Percentiles rank a stretch among this genome's conserved stretches.
Evolutionary conservation across 2,329 filamentous ascomycete species (phyloP).

Genomic region (Plenodomus biglobosus): DNA sequence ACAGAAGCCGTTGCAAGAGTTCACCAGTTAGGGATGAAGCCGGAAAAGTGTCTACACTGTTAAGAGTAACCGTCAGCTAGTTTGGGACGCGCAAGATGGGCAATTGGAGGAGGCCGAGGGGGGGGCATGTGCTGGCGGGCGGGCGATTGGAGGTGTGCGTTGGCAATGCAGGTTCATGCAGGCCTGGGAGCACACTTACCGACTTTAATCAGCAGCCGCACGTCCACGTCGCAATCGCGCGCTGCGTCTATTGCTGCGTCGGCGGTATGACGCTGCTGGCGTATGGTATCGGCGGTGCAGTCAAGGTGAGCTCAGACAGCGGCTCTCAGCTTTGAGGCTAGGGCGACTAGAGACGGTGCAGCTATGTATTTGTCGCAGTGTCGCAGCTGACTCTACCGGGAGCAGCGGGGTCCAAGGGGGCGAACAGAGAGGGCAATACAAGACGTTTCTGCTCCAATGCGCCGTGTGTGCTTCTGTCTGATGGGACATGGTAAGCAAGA

Average conservation of each 20-base stretch:
- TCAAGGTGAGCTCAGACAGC: constrained; percentile 22
- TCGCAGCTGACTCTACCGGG: constrained; percentile 32
- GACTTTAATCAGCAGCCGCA: constrained; percentile 39
- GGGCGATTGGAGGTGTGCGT: constrained; percentile 48
- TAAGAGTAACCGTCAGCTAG: constrained; percentile 42
- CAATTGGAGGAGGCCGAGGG: constrained; percentile 43
- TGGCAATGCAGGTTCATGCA: constrained; percentile 49
- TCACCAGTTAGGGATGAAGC: constrained; percentile 38
- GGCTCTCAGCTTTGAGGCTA: constrained; percentile 19
- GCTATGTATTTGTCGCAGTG: constrained; percentile 27
- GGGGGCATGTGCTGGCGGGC: constrained; percentile 44
- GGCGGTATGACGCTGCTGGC: constrained; percentile 25
- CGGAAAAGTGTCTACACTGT: constrained; percentile 34
- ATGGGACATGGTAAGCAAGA: constrained; percentile 27
- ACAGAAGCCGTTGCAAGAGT: constrained; percentile 35
- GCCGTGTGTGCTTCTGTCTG: constrained; percentile 27
- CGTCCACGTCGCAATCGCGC: constrained; percentile 38
- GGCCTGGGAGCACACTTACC: constrained; percentile 40
- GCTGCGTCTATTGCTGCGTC: constrained; percentile 25
- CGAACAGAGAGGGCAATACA: constrained; percentile 27
- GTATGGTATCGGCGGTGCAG: constrained; percentile 8
- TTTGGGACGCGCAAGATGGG: constrained; percentile 30
- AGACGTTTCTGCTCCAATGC: constrained; percentile 18
- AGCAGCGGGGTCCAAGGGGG: constrained; percentile 18
- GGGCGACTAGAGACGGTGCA: constrained; percentile 20